Conservation (phyloP, 805 yeast genomes). For the Priceomyces fermenticarens region DNA sequence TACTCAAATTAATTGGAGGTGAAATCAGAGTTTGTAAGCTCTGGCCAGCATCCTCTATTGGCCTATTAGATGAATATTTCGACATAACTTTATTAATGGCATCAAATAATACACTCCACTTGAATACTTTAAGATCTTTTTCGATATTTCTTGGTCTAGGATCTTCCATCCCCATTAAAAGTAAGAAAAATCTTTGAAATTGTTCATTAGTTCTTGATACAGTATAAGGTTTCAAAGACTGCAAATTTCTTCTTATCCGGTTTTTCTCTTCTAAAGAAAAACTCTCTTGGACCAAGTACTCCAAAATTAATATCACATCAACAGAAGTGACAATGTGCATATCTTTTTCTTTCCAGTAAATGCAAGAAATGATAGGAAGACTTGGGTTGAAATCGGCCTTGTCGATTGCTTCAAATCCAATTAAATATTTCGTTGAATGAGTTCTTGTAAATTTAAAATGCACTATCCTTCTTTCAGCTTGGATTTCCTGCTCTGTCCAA, state of each 20-base stretch:
- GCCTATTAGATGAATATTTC: slow-evolving; percentile 43
- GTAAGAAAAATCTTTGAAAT: slow-evolving; percentile 26
- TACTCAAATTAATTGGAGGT: not conserved
- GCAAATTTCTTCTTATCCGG: slow-evolving; percentile 64
- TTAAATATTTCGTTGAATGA: slow-evolving; percentile 26
- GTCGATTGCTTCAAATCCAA: slow-evolving; percentile 36
- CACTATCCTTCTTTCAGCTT: slow-evolving; percentile 46
- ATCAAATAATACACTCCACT: slow-evolving; percentile 50
- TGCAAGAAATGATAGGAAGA: slow-evolving; percentile 54
- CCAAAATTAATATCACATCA: slow-evolving; percentile 57
- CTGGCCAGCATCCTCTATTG: slow-evolving; percentile 9
- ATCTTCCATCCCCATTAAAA: slow-evolving; percentile 57
- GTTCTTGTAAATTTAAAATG: slow-evolving; percentile 38
- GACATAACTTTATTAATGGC: slow-evolving; percentile 58
- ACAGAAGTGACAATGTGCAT: slow-evolving; percentile 60
- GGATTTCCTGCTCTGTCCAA: slow-evolving; percentile 48
- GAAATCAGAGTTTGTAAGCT: not conserved
- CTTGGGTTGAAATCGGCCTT: slow-evolving; percentile 34
- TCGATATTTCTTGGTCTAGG: slow-evolving; percentile 71
- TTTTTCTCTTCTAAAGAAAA: slow-evolving; percentile 69
- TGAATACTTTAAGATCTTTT: slow-evolving; percentile 65
- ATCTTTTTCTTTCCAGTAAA: slow-evolving; percentile 49
- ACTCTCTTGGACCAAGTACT: slow-evolving; percentile 50
- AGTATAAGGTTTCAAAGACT: slow-evolving; percentile 59
- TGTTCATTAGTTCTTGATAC: slow-evolving; percentile 45